phyloP scores from a whole-genome alignment of 129 eudicot species.

The Gnaphalium uliginosum region DNA sequence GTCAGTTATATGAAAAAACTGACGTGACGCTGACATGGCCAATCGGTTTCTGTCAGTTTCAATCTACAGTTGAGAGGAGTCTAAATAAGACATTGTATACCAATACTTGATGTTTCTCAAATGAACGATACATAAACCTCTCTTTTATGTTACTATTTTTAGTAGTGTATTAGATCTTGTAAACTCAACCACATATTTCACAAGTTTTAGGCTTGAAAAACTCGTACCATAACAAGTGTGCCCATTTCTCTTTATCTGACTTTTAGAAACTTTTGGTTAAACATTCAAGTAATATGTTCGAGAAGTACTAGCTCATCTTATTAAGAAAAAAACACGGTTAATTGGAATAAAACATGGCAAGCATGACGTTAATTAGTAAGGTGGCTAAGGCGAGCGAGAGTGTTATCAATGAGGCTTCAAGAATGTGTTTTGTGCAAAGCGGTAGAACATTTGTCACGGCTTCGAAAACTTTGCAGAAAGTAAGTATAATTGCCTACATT shows the following conservation, averaged over 20 bases:
- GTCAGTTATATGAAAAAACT: too few relatives aligned
- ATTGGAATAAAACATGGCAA: conserved; percentile 11
- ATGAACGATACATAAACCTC: neutral
- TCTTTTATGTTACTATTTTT: neutral
- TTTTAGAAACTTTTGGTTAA: neutral
- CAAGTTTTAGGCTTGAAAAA: conserved; percentile 24
- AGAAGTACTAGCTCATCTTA: conserved; percentile 3
- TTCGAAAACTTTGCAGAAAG: conserved; percentile 37
- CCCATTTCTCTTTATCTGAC: neutral
- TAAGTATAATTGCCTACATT: conserved; percentile 6
- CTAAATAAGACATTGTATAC: neutral
- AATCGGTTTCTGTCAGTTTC: too few relatives aligned
- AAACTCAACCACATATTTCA: conserved; percentile 15
- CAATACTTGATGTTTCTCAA: neutral
- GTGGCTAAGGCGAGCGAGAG: conserved; percentile 12
- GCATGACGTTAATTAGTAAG: conserved; percentile 14
- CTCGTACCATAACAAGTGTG: conserved; percentile 24
- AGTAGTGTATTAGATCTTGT: conserved; percentile 9
- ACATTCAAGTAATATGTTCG: neutral
- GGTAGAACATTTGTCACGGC: conserved; percentile 36
- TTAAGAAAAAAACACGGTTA: conserved; percentile 8
- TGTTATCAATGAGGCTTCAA: neutral
- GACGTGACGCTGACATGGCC: too few relatives aligned
- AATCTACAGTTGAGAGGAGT: too few relatives aligned
- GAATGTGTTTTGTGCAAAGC: conserved; percentile 4